Evolutionary conservation across 2,329 filamentous ascomycete species (phyloP).

Genomic region (Trichoderma sp.): DNA sequence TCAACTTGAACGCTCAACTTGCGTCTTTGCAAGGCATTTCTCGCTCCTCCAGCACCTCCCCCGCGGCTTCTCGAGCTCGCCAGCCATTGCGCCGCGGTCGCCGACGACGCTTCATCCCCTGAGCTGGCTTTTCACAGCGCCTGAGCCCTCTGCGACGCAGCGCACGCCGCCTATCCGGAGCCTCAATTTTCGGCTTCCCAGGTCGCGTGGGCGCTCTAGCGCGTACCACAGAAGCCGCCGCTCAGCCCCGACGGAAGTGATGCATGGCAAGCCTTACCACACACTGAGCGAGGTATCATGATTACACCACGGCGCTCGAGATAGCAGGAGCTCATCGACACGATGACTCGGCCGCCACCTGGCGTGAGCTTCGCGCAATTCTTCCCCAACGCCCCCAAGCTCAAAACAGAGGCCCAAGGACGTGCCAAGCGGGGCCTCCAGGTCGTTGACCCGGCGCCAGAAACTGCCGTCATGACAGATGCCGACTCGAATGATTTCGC

Average conservation of each 20-base stretch:
- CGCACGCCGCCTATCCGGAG: slow-evolving; percentile 3
- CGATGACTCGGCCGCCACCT: slow-evolving; percentile 74
- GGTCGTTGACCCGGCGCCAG: slow-evolving; percentile 26
- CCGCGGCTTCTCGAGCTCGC: slow-evolving; percentile 2
- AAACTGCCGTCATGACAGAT: slow-evolving; percentile 26
- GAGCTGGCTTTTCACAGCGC: not conserved
- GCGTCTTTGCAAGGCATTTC: slow-evolving; percentile 14
- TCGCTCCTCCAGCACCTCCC: slow-evolving; percentile 9
- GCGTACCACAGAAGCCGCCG: slow-evolving; percentile 23
- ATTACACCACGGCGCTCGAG: slow-evolving; percentile 51
- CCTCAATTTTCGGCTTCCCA: slow-evolving; percentile 21
- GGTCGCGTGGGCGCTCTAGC: slow-evolving; percentile 42
- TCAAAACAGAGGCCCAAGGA: slow-evolving; percentile 48
- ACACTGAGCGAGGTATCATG: slow-evolving; percentile 51
- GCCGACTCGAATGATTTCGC: slow-evolving; percentile 27
- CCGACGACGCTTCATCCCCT: slow-evolving; percentile 1
- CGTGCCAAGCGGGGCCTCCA: slow-evolving; percentile 31
- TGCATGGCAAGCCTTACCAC: slow-evolving; percentile 24
- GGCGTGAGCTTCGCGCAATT: slow-evolving; percentile 80
- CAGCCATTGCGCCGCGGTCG: slow-evolving; percentile 21
- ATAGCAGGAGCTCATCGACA: slow-evolving; percentile 52
- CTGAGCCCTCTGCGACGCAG: slow-evolving; percentile 8
- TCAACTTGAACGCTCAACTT: slow-evolving; percentile 19
- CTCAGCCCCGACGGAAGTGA: slow-evolving; percentile 22
- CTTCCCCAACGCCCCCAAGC: slow-evolving; percentile 74